Conservation (phyloP, 371 early-diverging fungal genomes). For the Rhizopus arrhizus region DNA sequence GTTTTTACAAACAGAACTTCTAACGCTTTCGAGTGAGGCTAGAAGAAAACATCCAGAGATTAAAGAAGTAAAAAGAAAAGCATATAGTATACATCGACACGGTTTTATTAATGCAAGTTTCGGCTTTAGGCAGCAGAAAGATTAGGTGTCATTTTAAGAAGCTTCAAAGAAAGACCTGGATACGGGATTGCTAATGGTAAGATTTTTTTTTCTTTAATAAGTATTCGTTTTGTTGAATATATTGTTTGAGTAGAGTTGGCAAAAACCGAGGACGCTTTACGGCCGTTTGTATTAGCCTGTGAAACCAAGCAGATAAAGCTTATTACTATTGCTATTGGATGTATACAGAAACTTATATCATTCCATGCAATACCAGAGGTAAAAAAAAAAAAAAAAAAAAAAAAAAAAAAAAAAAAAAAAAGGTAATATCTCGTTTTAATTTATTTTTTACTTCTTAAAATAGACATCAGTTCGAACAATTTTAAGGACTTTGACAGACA, state of each 20-base stretch:
- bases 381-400: slow-evolving; percentile 7
- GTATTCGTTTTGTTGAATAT: neutral
- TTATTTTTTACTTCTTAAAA: neutral
- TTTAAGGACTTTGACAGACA: slow-evolving; percentile 73
- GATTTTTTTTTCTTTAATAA: neutral
- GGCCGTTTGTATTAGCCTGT: slow-evolving; percentile 91
- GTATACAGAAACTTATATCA: slow-evolving; percentile 85
- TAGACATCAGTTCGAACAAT: slow-evolving; percentile 72
- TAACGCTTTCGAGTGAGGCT: slow-evolving; percentile 87
- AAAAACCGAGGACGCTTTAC: slow-evolving; percentile 78
- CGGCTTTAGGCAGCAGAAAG: slow-evolving; percentile 60
- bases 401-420: neutral
- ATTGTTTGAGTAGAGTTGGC: slow-evolving; percentile 64
- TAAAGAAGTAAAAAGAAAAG: slow-evolving; percentile 76
- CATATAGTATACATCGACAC: neutral
- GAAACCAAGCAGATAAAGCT: slow-evolving; percentile 87
- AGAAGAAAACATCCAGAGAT: slow-evolving; percentile 91
- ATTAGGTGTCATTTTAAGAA: slow-evolving; percentile 58
- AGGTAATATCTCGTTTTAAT: neutral
- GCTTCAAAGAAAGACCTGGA: slow-evolving; percentile 62
- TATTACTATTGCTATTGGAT: slow-evolving; percentile 83
- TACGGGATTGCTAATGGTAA: slow-evolving; percentile 58
- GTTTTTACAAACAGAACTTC: slow-evolving; percentile 84
- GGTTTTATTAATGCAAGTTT: neutral
- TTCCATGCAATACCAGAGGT: slow-evolving; percentile 86